Conservation (phyloP, 108 stramenopile species). For the Cyclotella cryptica region DNA sequence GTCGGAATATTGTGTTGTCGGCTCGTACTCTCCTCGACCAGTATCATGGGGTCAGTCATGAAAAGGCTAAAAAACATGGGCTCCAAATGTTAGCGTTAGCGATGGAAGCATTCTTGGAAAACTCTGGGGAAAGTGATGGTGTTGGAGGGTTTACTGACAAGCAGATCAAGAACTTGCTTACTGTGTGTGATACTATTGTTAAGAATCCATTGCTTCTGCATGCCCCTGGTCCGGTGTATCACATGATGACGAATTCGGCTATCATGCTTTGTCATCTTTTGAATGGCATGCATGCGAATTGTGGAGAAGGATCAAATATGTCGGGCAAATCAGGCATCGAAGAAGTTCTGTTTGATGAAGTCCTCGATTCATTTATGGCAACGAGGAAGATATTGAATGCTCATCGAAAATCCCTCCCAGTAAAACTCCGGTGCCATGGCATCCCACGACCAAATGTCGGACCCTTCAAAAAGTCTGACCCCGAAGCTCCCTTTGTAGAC, state of each 20-base stretch:
- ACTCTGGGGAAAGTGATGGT: conserved; percentile 65
- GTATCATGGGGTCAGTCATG: conserved; percentile 41
- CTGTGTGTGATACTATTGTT: conserved; percentile 82
- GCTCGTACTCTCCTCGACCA: conserved; percentile 82
- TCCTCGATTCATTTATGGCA: conserved; percentile 80
- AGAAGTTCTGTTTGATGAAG: conserved; percentile 82
- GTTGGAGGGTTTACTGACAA: conserved; percentile 78
- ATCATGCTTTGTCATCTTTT: conserved; percentile 85
- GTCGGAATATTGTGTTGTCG: conserved; percentile 85
- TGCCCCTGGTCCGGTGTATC: conserved; percentile 85
- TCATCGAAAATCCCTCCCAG: conserved; percentile 83
- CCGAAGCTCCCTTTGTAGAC: conserved; percentile 67
- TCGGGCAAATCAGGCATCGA: conserved; percentile 59
- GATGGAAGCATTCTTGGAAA: conserved; percentile 88
- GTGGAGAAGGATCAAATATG: conserved; percentile 21
- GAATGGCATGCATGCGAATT: conserved; percentile 78
- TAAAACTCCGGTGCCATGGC: conserved; percentile 82
- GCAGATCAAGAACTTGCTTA: conserved; percentile 80
- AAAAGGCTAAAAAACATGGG: conserved; percentile 70
- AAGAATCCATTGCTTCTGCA: conserved; percentile 82
- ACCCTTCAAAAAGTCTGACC: conserved; percentile 19
- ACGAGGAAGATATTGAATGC: conserved; percentile 75
- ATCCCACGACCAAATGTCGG: conserved; percentile 77
- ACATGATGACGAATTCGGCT: conserved; percentile 85
- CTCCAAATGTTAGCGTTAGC: conserved; percentile 76